Conservation (phyloP, 805 yeast species). For the Barnettozyma siamensis region DNA sequence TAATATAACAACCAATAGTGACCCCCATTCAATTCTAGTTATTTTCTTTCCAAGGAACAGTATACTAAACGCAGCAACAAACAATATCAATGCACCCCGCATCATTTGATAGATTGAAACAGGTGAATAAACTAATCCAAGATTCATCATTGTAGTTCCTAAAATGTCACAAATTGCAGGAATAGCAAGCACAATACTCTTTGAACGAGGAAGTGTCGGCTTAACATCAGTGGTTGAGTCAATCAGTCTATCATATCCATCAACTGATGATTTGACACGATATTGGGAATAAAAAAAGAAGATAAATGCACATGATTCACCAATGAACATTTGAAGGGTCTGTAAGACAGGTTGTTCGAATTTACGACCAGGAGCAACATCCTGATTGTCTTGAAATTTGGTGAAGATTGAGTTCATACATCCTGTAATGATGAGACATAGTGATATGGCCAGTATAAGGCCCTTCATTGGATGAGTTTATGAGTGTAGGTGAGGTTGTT, state of each 20-base stretch:
- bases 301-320: conserved; percentile 51
- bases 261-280: not conserved
- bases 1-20: conserved; percentile 54
- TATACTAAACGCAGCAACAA: conserved; percentile 69
- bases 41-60: conserved; percentile 52
- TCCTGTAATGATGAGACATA: conserved; percentile 62
- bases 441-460: conserved; percentile 14
- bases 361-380: conserved; percentile 44
- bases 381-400: conserved; percentile 70
- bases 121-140: conserved; percentile 70
- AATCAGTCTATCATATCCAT: not conserved
- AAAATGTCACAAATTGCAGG: conserved; percentile 69
- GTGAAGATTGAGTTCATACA: conserved; percentile 69
- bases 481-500: not conserved
- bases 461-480: conserved; percentile 9
- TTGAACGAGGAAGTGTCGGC: conserved; percentile 20
- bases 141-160: conserved; percentile 70
- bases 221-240: conserved; percentile 3
- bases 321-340: conserved; percentile 76
- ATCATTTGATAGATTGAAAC: conserved; percentile 83
- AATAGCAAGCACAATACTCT: conserved; percentile 38
- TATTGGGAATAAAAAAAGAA: conserved; percentile 30
- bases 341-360: conserved; percentile 80
- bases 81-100: conserved; percentile 70
- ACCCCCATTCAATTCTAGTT: conserved; percentile 59